Conservation (phyloP, 2,329 filamentous ascomycete genomes). For the Fusarium sp. region DNA sequence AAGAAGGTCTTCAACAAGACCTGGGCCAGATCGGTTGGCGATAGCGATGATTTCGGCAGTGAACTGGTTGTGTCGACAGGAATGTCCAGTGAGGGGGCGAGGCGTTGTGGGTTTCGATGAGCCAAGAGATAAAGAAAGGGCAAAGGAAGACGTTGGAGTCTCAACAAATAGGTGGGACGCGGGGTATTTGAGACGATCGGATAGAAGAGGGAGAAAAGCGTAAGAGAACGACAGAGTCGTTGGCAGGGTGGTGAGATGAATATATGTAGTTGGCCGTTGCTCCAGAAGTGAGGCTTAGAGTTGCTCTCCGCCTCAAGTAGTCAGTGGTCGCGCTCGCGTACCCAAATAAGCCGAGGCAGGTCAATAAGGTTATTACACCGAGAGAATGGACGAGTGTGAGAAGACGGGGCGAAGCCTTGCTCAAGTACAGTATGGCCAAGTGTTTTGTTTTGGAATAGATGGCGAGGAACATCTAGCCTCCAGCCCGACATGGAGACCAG, state of each 20-base stretch:
- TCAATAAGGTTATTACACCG: slow-evolving; percentile 11
- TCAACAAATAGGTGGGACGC: not conserved
- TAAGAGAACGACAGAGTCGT: not conserved
- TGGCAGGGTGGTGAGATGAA: slow-evolving; percentile 14
- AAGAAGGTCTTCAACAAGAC: not conserved
- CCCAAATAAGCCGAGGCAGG: slow-evolving; percentile 21
- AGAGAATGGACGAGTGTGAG: not conserved
- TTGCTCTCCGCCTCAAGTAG: slow-evolving; percentile 31
- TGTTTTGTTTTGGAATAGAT: slow-evolving; percentile 3
- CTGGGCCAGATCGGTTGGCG: not conserved
- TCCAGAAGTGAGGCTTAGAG: slow-evolving; percentile 31
- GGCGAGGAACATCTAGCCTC: slow-evolving; percentile 1
- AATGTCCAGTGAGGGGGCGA: not conserved
- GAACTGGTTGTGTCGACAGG: not conserved
- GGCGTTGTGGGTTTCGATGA: not conserved
- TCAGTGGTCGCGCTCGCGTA: not conserved
- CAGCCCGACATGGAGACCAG: not conserved
- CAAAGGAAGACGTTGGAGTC: not conserved
- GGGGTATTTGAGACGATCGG: not conserved
- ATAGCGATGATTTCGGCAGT: not conserved
- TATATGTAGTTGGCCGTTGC: slow-evolving; percentile 10
- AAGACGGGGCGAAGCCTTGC: slow-evolving; percentile 23
- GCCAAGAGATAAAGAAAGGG: not conserved
- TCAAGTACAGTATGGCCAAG: slow-evolving; percentile 7
- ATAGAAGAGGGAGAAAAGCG: not conserved